phyloP scores from a whole-genome alignment of 73 alveolate genomes.

The Paramecium octaurelia region DNA sequence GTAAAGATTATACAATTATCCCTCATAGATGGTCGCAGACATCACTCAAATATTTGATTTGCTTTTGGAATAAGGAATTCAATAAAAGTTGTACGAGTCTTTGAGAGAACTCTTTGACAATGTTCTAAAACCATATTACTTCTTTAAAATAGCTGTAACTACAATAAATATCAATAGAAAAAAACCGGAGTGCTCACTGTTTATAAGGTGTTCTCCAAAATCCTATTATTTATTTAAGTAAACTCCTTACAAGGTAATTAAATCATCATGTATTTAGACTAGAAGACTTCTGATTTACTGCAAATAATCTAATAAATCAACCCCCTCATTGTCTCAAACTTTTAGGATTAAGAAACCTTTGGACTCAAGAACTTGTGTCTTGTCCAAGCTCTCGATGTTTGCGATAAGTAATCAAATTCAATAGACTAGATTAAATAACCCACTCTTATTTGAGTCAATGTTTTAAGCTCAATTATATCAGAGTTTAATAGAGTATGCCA shows the following conservation, averaged over 20 bases:
- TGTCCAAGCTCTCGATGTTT: background rate
- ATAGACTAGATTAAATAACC: background rate
- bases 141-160: slow-evolving; percentile 19
- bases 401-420: background rate
- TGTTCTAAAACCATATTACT: background rate
- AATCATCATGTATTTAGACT: background rate
- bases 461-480: background rate
- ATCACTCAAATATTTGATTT: background rate
- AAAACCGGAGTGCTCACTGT: background rate
- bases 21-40: background rate
- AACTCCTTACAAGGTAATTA: background rate
- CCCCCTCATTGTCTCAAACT: background rate
- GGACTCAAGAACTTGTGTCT: background rate
- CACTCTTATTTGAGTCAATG: background rate
- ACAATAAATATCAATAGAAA: background rate
- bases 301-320: background rate
- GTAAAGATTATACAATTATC: background rate
- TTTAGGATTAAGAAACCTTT: background rate
- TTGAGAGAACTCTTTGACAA: slow-evolving; percentile 15
- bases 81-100: background rate
- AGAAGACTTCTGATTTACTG: background rate
- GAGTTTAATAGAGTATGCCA: background rate
- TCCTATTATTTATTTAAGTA: background rate
- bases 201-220: background rate
- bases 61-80: background rate